These are phyloP conservation scores for Phylloporus sp. DNA, from an alignment of 768 basidiomycete genomes.

Conservation along the genomic window DNA sequence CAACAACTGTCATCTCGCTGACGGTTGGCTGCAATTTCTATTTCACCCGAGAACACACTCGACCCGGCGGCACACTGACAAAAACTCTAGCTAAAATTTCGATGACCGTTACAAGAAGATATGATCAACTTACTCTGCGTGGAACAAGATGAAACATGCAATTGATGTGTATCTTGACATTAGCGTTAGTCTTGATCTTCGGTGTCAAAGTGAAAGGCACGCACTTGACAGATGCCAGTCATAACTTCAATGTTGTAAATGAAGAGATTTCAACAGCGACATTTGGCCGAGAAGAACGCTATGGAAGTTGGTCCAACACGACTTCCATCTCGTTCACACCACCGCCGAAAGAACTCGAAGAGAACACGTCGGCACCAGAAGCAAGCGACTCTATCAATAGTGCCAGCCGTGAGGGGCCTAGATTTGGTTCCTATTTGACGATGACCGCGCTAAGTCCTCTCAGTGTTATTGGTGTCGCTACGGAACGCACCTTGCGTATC, in stretches of 20 bases:
- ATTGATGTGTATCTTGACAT: background rate
- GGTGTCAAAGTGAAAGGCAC: background rate
- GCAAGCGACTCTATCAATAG: slow-evolving; percentile 80
- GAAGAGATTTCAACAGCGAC: background rate
- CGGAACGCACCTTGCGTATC: slow-evolving; percentile 61
- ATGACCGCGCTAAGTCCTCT: background rate
- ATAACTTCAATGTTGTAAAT: background rate
- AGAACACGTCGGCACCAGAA: slow-evolving; percentile 70
- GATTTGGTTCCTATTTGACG: slow-evolving; percentile 51
- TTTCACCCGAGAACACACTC: too few species aligned
- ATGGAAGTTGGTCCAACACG: slow-evolving; percentile 42
- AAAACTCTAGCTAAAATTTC: too few species aligned
- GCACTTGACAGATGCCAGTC: background rate
- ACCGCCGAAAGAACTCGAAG: slow-evolving; percentile 34
- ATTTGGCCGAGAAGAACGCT: background rate
- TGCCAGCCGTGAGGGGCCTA: slow-evolving; percentile 61
- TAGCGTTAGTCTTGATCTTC: background rate
- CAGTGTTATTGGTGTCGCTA: background rate
- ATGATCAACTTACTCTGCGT: too few species aligned
- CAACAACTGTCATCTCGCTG: too few species aligned
- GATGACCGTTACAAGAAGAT: too few species aligned
- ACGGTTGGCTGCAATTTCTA: too few species aligned
- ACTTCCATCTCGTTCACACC: slow-evolving; percentile 69
- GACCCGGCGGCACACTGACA: too few species aligned
- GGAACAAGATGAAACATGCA: too few species aligned